phyloP scores from a whole-genome alignment of 306 rosid genomes.

The Rosa lucieae region DNA sequence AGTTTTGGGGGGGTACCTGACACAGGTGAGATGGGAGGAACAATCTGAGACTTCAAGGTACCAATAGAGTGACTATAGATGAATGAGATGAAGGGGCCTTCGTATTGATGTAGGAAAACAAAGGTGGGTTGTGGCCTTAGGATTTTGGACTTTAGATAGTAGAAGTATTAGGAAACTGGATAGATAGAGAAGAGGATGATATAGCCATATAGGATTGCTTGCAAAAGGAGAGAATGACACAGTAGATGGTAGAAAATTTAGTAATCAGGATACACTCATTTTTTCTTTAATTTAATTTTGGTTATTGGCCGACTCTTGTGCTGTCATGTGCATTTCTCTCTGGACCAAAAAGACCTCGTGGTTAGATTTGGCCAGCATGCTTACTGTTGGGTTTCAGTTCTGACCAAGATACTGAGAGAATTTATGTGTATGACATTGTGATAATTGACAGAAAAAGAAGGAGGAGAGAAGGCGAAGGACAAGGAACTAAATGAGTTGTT shows the following conservation, averaged over 20 bases:
- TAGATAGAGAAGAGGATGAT: background rate
- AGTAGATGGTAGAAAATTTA: background rate
- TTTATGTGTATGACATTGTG: background rate
- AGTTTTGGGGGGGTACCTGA: background rate
- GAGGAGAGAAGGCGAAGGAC: constrained; percentile 91
- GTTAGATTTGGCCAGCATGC: background rate
- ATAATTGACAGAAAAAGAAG: constrained; percentile 67
- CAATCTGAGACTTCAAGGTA: background rate
- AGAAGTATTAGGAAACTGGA: background rate
- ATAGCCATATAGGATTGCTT: background rate
- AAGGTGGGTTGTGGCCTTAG: background rate
- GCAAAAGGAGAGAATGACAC: background rate
- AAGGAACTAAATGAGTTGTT: constrained; percentile 86
- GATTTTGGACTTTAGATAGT: background rate
- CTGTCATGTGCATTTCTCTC: background rate
- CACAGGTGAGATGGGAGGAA: background rate
- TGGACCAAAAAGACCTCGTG: background rate
- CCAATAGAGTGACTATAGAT: no score
- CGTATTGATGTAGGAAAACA: background rate
- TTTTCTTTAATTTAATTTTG: background rate
- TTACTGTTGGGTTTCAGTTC: background rate
- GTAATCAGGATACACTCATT: background rate
- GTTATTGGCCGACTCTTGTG: background rate
- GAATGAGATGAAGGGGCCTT: background rate
- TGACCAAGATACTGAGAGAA: background rate